These are phyloP conservation scores for Backusella tarrabulga DNA, from an alignment of 192 early-diverging fungal genomes.

Conservation along the genomic window DNA sequence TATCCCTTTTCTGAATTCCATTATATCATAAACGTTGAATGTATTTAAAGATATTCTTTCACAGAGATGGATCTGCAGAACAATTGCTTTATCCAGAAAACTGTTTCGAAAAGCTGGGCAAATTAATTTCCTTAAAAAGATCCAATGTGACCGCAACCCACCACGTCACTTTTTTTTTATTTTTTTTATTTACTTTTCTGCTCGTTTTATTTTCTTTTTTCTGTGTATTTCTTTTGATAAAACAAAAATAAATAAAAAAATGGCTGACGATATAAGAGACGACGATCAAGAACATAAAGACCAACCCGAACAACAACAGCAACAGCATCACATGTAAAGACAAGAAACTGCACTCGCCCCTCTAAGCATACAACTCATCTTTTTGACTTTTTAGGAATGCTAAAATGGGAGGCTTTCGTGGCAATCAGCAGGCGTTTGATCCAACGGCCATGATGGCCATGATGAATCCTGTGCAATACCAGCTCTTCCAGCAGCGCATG, in stretches of 20 bases:
- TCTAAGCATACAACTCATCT: too few relatives aligned
- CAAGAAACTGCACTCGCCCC: too few relatives aligned
- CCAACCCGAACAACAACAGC: slow-evolving; percentile 6
- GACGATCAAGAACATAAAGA: slow-evolving; percentile 72
- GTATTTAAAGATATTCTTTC: too few relatives aligned
- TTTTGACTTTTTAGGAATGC: background rate
- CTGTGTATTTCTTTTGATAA: background rate
- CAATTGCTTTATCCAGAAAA: too few relatives aligned
- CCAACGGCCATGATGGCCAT: slow-evolving; percentile 25
- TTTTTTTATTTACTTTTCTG: background rate
- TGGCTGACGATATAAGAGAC: slow-evolving; percentile 76
- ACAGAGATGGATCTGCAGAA: too few relatives aligned
- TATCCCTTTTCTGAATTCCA: too few relatives aligned
- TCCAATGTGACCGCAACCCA: background rate
- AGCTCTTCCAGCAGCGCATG: slow-evolving; percentile 23
- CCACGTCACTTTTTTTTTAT: background rate
- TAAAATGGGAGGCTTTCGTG: slow-evolving; percentile 4
- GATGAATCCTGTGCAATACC: slow-evolving; percentile 26
- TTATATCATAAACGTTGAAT: too few relatives aligned
- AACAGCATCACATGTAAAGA: background rate
- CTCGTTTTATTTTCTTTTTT: background rate
- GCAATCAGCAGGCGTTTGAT: slow-evolving; percentile 13
- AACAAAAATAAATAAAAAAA: background rate
- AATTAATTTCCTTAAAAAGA: too few relatives aligned
- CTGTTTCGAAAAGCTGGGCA: too few relatives aligned